Evolutionary conservation across 352 stramenopile genomes (phyloP).

Genomic region (Phytopythium kandeliae): DNA sequence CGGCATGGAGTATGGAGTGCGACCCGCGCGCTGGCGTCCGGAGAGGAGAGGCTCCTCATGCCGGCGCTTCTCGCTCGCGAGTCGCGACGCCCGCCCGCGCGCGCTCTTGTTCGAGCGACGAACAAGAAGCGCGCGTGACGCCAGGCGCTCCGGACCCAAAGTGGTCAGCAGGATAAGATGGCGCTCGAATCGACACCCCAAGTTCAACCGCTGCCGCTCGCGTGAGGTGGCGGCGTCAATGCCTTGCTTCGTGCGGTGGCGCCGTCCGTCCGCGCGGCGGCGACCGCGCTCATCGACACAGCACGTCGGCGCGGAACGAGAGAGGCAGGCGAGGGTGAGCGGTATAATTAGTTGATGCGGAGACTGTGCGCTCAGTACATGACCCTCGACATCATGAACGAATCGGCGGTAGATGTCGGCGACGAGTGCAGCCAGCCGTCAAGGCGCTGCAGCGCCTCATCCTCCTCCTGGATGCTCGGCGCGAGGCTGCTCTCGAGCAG

Average conservation of each 20-base stretch:
- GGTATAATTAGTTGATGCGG: not conserved
- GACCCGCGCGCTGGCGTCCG: too few relatives aligned
- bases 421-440: conserved; percentile 60
- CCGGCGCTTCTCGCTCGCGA: too few relatives aligned
- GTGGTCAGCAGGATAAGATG: conserved; percentile 1
- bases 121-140: not conserved
- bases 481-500: conserved; percentile 42
- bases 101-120: not conserved
- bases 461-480: conserved; percentile 62
- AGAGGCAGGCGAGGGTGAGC: not conserved
- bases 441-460: conserved; percentile 54
- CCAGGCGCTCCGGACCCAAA: not conserved
- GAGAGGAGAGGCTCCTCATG: too few relatives aligned
- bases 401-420: conserved; percentile 55
- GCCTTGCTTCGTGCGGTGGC: too few relatives aligned
- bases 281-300: too few relatives aligned
- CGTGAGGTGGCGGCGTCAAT: not conserved
- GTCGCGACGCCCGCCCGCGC: too few relatives aligned
- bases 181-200: not conserved
- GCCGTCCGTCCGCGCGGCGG: too few relatives aligned
- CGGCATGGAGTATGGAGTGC: too few relatives aligned
- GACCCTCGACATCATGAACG: conserved; percentile 33
- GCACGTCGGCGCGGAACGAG: too few relatives aligned
- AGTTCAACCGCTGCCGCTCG: not conserved
- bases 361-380: conserved; percentile 2